Evolutionary conservation across 2,329 filamentous ascomycete species (phyloP), one percentile per base, ranked within the genome.

Genomic region (Fusarium anthophilum): DNA sequence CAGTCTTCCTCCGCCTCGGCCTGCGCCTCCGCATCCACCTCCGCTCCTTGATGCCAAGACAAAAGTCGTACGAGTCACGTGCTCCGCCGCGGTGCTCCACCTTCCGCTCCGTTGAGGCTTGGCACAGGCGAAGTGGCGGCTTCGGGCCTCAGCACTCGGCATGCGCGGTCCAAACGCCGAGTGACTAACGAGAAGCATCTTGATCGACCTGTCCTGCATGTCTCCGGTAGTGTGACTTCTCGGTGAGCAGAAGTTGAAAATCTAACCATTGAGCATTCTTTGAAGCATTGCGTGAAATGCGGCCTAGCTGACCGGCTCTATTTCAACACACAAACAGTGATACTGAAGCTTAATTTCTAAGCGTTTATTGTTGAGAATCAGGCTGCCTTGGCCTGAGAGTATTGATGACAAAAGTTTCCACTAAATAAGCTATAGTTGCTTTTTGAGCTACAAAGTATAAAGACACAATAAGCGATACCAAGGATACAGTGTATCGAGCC

Each of bases 61-160:
- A 38, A 72, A 39, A n/a, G 61, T 72, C 64, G 35, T 69, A 70
- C 61, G 54, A 70, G 72, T 77, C 76, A 77, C 76, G 76, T 77
- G 76, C 66, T 71, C 74, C 76, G 75, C 74, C 45, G 53, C 70
- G 65, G 65, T 30, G 51, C 39, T 38, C 61, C 72, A 61, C 64
- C 59, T 55, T 61, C 73, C 69, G 68, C 72, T 66, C 71, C 66
- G 71, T 65, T 35, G 61, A 65, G 43, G 32, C 64, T 67, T 65
- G 58, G 59, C 66, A 45, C 45, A 63, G 14, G 44, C 47, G 43
- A 73, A 70, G 65, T 73, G 63, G 70, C 57, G 64, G 65, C 63
- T n/a, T 62, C 43, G 58, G 66, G 43, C 30, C 54, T 56, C 62
- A 59, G 54, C 50, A 48, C 38, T 64, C 67, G 59, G 45, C 57